Base-by-base conservation (phyloP, 2,329 filamentous ascomycete genomes). In the Dryadomyces sulphureus region DNA sequence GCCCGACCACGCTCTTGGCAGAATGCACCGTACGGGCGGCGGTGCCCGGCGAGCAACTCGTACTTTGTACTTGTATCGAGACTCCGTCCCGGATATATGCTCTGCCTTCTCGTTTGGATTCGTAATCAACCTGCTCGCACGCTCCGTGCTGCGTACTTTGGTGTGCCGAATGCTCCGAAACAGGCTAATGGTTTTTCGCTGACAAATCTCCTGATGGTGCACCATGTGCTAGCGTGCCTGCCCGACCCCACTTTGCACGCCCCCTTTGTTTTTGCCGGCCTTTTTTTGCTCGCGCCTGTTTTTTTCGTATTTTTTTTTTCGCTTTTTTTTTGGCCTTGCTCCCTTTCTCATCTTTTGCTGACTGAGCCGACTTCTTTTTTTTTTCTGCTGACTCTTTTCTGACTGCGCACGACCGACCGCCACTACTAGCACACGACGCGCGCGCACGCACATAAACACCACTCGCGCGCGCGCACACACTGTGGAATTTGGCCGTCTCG, bases 331-430 rank as follows among this genome's bases (percentile, higher is more conserved):
- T 24, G 16, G 6, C 6, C 17, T 19, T 21, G n/a, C 35, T 27
- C 22, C 32, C 11, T 35, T 16, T 30, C 32, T 11, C 22, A 11
- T 7, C 19, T 43, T 27, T 39, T 50, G 49, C 47, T 50, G 49
- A 50, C 49, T 50, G 49, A 49, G 49, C 49, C 25, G 38, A 7
- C 12, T 7, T n/a, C 34, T 48, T 41, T 41, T 43, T 46, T 50
- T 7, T n/a, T 38, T 48, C 38, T 41, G 45, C 46, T 50, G 46
- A 50, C 49, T 48, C 41, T 42, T 41, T 48, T 46, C 48, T 48
- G 48, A 50, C 48, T 50, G 41, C 40, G 20, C 17, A 41, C 11
- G 19, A 41, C 32, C 39, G 41, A 47, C 41, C n/a, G n/a, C n/a
- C n/a, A 19, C 36, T n/a, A 25, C 12, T 17, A 17, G n/a, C 21